These are phyloP conservation scores for Zoysia matrella DNA, from an alignment of 202 grass and related monocot genomes.

Conservation along the genomic window DNA sequence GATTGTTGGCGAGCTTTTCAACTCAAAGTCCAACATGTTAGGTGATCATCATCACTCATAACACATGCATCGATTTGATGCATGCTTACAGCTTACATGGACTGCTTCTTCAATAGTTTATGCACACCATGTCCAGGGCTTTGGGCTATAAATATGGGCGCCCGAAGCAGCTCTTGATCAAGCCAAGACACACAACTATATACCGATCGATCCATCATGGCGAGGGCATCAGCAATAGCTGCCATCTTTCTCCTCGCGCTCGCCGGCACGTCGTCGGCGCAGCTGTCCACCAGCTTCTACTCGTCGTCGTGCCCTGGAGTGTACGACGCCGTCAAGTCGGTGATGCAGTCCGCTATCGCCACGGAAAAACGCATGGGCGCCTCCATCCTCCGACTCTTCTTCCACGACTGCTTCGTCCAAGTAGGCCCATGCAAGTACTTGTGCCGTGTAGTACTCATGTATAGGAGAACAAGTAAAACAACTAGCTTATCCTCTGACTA, in stretches of 20 bases:
- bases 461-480: too few relatives aligned
- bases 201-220: too few relatives aligned
- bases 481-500: too few relatives aligned
- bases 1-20: neutral
- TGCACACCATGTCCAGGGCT: neutral
- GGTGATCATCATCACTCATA: neutral
- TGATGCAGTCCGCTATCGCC: conserved; percentile 51
- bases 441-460: too few relatives aligned
- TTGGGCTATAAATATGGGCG: neutral
- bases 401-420: conserved; percentile 93
- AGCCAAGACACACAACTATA: neutral
- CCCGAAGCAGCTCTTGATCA: too few relatives aligned
- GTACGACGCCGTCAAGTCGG: conserved; percentile 4
- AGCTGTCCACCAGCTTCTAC: conserved; percentile 71
- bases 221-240: neutral
- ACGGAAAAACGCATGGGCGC: conserved; percentile 68
- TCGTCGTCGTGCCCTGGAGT: conserved; percentile 57
- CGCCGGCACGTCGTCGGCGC: neutral
- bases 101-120: neutral
- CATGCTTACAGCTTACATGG: too few relatives aligned
- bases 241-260: conserved; percentile 26
- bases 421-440: neutral
- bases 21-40: neutral
- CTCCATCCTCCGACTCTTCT: conserved; percentile 84
- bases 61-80: too few relatives aligned